A percentile compares a stretch with the other conserved stretches of the same genome.
Evolutionary conservation across 768 basidiomycete species (phyloP).

Genomic region (Pulveroboletus sp.): DNA sequence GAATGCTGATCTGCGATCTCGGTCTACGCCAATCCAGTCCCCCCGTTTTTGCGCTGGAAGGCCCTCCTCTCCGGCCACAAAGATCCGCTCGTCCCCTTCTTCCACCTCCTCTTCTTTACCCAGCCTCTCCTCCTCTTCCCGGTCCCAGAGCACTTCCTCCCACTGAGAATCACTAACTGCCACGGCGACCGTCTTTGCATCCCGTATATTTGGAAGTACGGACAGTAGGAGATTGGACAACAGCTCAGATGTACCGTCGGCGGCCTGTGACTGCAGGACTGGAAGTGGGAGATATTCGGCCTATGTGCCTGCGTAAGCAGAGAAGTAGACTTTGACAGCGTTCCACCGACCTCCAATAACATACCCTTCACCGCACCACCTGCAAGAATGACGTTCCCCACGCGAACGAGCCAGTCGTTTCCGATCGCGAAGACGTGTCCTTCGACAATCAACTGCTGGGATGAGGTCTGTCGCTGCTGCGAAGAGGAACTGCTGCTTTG

Average conservation of each 20-base stretch:
- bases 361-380: conserved; percentile 80
- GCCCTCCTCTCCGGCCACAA: conserved; percentile 57
- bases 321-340: background rate
- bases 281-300: conserved; percentile 82
- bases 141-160: conserved; percentile 77
- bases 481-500: conserved; percentile 38
- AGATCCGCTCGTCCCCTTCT: conserved; percentile 48
- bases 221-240: conserved; percentile 73
- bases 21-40: conserved; percentile 76
- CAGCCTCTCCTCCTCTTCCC: conserved; percentile 54
- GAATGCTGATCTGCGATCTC: conserved; percentile 76
- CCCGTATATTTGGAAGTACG: conserved; percentile 66
- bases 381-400: conserved; percentile 71
- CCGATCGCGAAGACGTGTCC: conserved; percentile 74
- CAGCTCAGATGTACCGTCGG: conserved; percentile 68
- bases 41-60: conserved; percentile 45
- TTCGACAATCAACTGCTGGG: conserved; percentile 69
- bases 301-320: conserved; percentile 34
- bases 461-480: conserved; percentile 46
- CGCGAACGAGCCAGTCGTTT: conserved; percentile 76
- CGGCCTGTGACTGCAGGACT: conserved; percentile 55
- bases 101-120: conserved; percentile 20
- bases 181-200: conserved; percentile 73
- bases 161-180: conserved; percentile 74
- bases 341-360: conserved; percentile 63